Evolutionary conservation across 2,329 filamentous ascomycete species (phyloP).

Genomic region (Fusarium sp.): DNA sequence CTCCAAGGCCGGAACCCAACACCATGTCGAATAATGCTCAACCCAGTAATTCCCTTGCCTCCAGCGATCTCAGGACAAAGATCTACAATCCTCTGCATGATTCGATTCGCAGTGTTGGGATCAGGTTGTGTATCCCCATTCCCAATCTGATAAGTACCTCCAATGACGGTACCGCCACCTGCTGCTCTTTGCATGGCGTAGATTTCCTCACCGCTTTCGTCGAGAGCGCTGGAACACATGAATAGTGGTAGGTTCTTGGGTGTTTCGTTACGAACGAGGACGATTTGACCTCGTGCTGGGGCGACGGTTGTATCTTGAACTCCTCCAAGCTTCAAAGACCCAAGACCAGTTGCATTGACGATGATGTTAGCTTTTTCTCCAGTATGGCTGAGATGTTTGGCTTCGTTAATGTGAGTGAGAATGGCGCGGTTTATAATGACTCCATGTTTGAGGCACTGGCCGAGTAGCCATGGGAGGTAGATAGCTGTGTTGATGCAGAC

Average conservation of each 20-base stretch:
- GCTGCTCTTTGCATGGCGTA: constrained; percentile 88
- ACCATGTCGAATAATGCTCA: constrained; percentile 83
- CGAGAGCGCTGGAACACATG: constrained; percentile 77
- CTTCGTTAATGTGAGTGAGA: constrained; percentile 78
- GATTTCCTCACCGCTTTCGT: constrained; percentile 76
- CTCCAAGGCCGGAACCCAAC: constrained; percentile 85
- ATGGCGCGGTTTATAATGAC: constrained; percentile 74
- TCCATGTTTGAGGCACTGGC: constrained; percentile 82
- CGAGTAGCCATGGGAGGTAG: constrained; percentile 87
- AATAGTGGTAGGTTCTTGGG: constrained; percentile 75
- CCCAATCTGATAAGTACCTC: constrained; percentile 82
- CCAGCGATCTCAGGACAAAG: constrained; percentile 72
- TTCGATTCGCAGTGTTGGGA: constrained; percentile 79
- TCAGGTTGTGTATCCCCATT: constrained; percentile 85
- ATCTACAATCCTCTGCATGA: constrained; percentile 81
- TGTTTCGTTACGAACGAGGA: constrained; percentile 77
- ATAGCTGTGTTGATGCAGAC: constrained; percentile 92
- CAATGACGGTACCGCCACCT: constrained; percentile 83
- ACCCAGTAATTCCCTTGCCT: constrained; percentile 75
- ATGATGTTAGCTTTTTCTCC: constrained; percentile 73
- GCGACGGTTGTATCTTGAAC: constrained; percentile 80
- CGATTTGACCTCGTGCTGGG: constrained; percentile 85
- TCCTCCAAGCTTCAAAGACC: constrained; percentile 80
- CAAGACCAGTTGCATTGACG: constrained; percentile 87
- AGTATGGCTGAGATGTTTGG: constrained; percentile 63